Percentiles rank a stretch among this genome's conserved stretches.
These are phyloP conservation scores for Inga laurina DNA, from an alignment of 306 rosid genomes.

Conservation along the genomic window DNA sequence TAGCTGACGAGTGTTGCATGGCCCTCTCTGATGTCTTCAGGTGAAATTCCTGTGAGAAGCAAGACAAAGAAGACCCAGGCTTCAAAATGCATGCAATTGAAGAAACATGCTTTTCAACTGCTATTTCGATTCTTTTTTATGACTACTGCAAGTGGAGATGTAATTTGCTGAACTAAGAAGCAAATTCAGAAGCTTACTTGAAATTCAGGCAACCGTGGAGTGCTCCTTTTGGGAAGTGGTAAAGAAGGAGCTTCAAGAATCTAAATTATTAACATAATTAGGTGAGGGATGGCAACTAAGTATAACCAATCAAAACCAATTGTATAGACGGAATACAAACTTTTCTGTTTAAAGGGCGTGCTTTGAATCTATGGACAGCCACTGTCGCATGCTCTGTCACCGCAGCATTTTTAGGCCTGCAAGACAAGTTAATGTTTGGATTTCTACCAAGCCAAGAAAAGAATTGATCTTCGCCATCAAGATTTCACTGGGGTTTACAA, in stretches of 20 bases:
- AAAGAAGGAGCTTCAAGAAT: slow-evolving; percentile 87
- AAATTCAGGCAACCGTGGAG: slow-evolving; percentile 84
- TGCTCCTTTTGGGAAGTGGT: slow-evolving; percentile 74
- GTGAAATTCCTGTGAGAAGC: slow-evolving; percentile 76
- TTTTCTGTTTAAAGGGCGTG: slow-evolving; percentile 91
- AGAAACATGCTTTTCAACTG: slow-evolving; percentile 12
- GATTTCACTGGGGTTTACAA: slow-evolving; percentile 25
- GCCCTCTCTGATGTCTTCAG: slow-evolving; percentile 90
- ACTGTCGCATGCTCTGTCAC: slow-evolving; percentile 48
- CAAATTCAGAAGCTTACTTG: slow-evolving; percentile 60
- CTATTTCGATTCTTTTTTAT: background rate
- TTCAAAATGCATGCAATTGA: slow-evolving; percentile 7
- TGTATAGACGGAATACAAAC: slow-evolving; percentile 50
- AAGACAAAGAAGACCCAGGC: slow-evolving; percentile 31
- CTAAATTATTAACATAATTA: slow-evolving; percentile 42
- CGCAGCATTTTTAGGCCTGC: slow-evolving; percentile 64
- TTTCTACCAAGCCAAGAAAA: slow-evolving; percentile 15
- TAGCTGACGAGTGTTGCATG: slow-evolving; percentile 60
- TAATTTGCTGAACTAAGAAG: background rate
- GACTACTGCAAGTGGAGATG: slow-evolving; percentile 8
- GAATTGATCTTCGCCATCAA: slow-evolving; percentile 8
- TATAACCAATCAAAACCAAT: slow-evolving; percentile 21
- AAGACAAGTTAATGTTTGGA: slow-evolving; percentile 29
- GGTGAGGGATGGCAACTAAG: slow-evolving; percentile 22
- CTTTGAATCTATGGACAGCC: slow-evolving; percentile 67